Percentiles rank a stretch among this genome's conserved stretches.
These are phyloP conservation scores for Colletotrichum lini DNA, from an alignment of 2,329 filamentous ascomycete genomes.

Conservation along the genomic window DNA sequence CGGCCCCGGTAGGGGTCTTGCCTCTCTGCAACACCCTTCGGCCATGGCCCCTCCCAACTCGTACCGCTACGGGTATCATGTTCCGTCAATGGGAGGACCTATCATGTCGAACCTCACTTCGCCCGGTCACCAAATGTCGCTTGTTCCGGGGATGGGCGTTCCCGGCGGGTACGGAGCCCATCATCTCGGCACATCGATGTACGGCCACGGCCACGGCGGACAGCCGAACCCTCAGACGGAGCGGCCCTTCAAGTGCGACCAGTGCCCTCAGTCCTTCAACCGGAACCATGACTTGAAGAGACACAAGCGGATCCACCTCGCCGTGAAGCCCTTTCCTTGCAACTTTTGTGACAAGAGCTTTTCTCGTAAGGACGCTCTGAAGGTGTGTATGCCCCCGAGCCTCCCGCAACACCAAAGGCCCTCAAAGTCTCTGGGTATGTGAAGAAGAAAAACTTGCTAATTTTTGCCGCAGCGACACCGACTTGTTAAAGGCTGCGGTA, in stretches of 20 bases:
- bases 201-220: slow-evolving; percentile 65
- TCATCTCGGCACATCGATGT: slow-evolving; percentile 68
- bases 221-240: slow-evolving; percentile 73
- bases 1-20: slow-evolving; percentile 56
- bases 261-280: slow-evolving; percentile 94
- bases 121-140: slow-evolving; percentile 78
- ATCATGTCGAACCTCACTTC: slow-evolving; percentile 86
- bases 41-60: slow-evolving; percentile 65
- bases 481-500: slow-evolving; percentile 75
- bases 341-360: slow-evolving; percentile 95
- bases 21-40: slow-evolving; percentile 46
- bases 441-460: slow-evolving; percentile 3
- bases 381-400: slow-evolving; percentile 72
- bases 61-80: slow-evolving; percentile 21
- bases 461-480: slow-evolving; percentile 67
- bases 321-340: slow-evolving; percentile 96
- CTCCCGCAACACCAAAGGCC: no score
- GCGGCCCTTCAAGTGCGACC: slow-evolving; percentile 93
- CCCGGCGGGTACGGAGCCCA: slow-evolving; percentile 70
- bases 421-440: not conserved
- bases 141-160: slow-evolving; percentile 74
- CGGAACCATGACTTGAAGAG: slow-evolving; percentile 96
- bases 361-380: slow-evolving; percentile 94
- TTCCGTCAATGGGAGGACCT: slow-evolving; percentile 68
- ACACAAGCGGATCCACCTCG: slow-evolving; percentile 94